Evolutionary conservation across 2,329 filamentous ascomycete species (phyloP).

Genomic region (Dothideomycetes sp.): DNA sequence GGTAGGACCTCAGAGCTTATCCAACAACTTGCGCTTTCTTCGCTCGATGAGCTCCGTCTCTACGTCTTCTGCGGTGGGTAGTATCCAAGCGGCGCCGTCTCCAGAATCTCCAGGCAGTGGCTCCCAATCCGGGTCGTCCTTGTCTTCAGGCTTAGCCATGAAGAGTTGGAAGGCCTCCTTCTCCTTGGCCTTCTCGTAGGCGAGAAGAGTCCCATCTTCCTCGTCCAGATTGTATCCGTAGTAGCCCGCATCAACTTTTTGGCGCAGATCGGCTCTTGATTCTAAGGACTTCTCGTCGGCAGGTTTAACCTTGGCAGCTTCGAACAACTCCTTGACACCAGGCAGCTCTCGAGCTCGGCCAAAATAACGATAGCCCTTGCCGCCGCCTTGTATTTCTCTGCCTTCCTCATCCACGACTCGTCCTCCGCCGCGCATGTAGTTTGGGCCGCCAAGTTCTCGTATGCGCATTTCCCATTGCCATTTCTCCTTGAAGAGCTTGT

Average conservation of each 20-base stretch:
- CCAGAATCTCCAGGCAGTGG: constrained; percentile 77
- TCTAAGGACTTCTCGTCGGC: constrained; percentile 49
- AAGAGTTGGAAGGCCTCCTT: constrained; percentile 61
- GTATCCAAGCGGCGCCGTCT: constrained; percentile 69
- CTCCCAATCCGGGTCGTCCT: constrained; percentile 50
- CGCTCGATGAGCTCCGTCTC: constrained; percentile 85
- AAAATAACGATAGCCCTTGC: constrained; percentile 91
- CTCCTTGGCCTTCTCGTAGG: constrained; percentile 76
- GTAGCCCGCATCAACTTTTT: constrained; percentile 82
- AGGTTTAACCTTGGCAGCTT: constrained; percentile 53
- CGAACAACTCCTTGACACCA: constrained; percentile 92
- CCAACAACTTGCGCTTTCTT: constrained; percentile 69
- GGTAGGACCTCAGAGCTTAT: constrained; percentile 57
- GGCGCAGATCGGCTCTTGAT: constrained; percentile 56
- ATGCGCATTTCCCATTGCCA: constrained; percentile 99
- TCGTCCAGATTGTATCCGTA: constrained; percentile 92
- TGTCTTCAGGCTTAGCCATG: constrained; percentile 42
- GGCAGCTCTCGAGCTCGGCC: constrained; percentile 81
- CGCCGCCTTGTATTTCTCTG: constrained; percentile 49
- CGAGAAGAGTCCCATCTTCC: constrained; percentile 71
- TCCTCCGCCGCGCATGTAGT: constrained; percentile 70
- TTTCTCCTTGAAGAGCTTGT: constrained; percentile 97
- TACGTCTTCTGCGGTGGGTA: constrained; percentile 86
- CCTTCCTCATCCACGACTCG: constrained; percentile 45
- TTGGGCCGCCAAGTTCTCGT: constrained; percentile 86